These are phyloP conservation scores for Zygosaccharomyces kombuchaensis DNA, from an alignment of 805 yeast species.

Conservation along the genomic window DNA sequence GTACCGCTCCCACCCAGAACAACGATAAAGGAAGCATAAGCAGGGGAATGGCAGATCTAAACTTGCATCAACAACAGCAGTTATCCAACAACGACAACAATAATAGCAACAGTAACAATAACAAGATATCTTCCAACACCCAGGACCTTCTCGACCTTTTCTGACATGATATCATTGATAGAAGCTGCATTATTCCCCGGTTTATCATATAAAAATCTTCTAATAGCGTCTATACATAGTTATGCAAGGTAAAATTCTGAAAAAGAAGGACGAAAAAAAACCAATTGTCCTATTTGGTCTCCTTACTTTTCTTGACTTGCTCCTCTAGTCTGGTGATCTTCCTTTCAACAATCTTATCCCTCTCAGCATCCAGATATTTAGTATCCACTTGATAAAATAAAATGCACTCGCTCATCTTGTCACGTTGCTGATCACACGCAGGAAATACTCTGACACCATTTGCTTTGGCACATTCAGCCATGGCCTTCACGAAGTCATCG, in stretches of 20 bases:
- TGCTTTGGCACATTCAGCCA: conserved; percentile 60
- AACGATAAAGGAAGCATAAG: conserved; percentile 2
- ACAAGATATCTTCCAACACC: conserved; percentile 18
- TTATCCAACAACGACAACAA: conserved; percentile 2
- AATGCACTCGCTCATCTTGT: conserved; percentile 61
- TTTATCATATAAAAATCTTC: conserved; percentile 5
- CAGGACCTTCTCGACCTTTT: conserved; percentile 32
- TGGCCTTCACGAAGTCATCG: conserved; percentile 61
- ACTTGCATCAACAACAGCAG: background rate
- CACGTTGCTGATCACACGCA: conserved; percentile 56
- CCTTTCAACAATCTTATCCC: conserved; percentile 58
- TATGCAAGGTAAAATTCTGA: background rate
- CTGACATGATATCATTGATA: conserved; percentile 9
- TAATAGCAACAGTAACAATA: conserved; percentile 1
- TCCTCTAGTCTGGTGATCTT: conserved; percentile 44
- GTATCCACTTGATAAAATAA: conserved; percentile 49
- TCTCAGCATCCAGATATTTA: conserved; percentile 62
- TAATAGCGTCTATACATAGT: conserved; percentile 4
- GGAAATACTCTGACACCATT: conserved; percentile 64
- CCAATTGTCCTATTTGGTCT: background rate
- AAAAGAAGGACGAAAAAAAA: no score
- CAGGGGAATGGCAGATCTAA: conserved; percentile 9
- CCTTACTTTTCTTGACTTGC: conserved; percentile 15
- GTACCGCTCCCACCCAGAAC: conserved; percentile 17
- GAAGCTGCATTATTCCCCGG: background rate